A percentile compares a stretch with the other conserved stretches of the same genome.
These are phyloP conservation scores for Termitomyces sp. DNA, from an alignment of 768 basidiomycete species.

Conservation along the genomic window DNA sequence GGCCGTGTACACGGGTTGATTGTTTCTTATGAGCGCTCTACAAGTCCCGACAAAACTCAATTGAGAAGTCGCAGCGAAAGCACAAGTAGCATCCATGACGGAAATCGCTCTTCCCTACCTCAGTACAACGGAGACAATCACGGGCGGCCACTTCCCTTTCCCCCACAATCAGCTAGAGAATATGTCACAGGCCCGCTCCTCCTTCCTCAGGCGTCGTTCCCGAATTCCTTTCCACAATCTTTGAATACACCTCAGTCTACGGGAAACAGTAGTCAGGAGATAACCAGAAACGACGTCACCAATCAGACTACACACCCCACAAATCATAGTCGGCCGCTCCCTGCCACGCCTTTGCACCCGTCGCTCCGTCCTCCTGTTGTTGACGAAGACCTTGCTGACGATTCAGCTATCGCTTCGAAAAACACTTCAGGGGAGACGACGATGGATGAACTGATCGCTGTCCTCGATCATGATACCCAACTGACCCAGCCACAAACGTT, in stretches of 20 bases:
- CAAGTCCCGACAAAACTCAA: conserved; percentile 13
- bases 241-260: conserved; percentile 5
- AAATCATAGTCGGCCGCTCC: conserved; percentile 4
- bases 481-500: neutral
- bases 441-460: conserved; percentile 7
- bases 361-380: conserved; percentile 2
- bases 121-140: neutral
- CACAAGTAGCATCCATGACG: conserved; percentile 2
- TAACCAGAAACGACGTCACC: neutral
- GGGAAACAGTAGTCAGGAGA: conserved; percentile 1
- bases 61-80: conserved; percentile 7
- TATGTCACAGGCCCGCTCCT: conserved; percentile 1
- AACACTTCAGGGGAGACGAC: conserved; percentile 9
- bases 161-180: neutral
- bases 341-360: conserved; percentile 1
- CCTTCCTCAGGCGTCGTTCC: conserved; percentile 5
- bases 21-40: conserved; percentile 19
- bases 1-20: conserved; percentile 24
- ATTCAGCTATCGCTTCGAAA: neutral
- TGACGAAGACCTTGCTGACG: neutral
- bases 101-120: neutral
- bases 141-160: conserved; percentile 4
- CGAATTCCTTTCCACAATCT: neutral
- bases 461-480: conserved; percentile 2
- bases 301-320: neutral